Percentiles rank a stretch among this genome's conserved stretches.
These are phyloP conservation scores for Pestalotiopsis sp. DNA, from an alignment of 2,329 filamentous ascomycete genomes.

Conservation along the genomic window DNA sequence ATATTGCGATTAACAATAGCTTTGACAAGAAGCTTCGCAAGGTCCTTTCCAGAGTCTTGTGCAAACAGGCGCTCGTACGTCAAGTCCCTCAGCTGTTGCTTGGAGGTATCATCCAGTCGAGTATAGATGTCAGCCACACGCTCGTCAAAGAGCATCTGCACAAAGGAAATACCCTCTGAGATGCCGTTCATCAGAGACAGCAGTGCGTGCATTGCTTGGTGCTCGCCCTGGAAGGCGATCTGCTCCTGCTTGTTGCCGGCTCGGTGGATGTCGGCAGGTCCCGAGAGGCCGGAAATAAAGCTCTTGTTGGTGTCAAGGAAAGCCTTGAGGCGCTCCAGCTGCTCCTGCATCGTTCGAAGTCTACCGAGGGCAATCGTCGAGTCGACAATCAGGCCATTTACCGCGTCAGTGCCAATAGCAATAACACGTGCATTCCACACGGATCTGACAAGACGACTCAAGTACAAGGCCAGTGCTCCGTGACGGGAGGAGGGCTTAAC, in stretches of 20 bases:
- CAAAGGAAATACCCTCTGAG: conserved; percentile 95
- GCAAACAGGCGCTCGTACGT: conserved; percentile 91
- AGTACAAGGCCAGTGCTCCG: conserved; percentile 83
- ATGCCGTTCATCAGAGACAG: conserved; percentile 86
- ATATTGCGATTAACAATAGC: conserved; percentile 98
- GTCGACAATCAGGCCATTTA: conserved; percentile 61
- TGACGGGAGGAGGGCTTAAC: conserved; percentile 88
- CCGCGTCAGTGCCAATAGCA: conserved; percentile 46
- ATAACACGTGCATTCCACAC: conserved; percentile 85
- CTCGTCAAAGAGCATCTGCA: conserved; percentile 92
- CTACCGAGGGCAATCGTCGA: conserved; percentile 69
- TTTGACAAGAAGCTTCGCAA: conserved; percentile 93
- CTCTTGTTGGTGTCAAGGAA: conserved; percentile 87
- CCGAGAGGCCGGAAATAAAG: conserved; percentile 92
- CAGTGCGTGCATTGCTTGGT: conserved; percentile 85
- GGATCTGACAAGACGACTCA: conserved; percentile 82
- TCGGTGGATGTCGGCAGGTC: conserved; percentile 79
- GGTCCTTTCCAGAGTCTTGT: conserved; percentile 73
- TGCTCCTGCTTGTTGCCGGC: conserved; percentile 85
- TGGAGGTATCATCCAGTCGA: conserved; percentile 69
- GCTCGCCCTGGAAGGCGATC: conserved; percentile 87
- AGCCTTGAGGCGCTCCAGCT: conserved; percentile 73
- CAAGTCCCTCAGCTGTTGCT: conserved; percentile 69
- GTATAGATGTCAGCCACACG: conserved; percentile 84
- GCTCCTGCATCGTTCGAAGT: conserved; percentile 74